Evolutionary conservation across 2,329 filamentous ascomycete species (phyloP).

Genomic region (Neurospora crassa): DNA sequence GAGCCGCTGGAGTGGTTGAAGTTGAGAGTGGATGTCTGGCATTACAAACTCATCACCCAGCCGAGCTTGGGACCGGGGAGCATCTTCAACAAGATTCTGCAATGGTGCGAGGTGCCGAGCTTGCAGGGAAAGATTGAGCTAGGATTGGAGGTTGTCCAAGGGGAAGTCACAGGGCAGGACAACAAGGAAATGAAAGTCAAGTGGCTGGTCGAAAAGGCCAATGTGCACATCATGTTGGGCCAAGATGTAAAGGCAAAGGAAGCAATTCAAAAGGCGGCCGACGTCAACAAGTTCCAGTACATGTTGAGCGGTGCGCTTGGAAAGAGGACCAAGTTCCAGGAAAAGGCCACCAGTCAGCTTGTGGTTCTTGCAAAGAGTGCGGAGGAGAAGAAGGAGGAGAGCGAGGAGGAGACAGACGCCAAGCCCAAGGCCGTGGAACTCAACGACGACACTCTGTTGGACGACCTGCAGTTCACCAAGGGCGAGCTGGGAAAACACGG

Average conservation of each 20-base stretch:
- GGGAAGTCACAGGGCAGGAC: slow-evolving; percentile 28
- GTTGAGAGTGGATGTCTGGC: slow-evolving; percentile 63
- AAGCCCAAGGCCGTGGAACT: slow-evolving; percentile 63
- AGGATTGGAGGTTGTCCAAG: slow-evolving; percentile 32
- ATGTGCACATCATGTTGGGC: slow-evolving; percentile 76
- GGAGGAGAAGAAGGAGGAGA: slow-evolving; percentile 23
- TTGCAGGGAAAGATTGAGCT: slow-evolving; percentile 41
- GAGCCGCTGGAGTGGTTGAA: slow-evolving; percentile 47
- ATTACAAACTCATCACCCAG: slow-evolving; percentile 51
- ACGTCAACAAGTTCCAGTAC: slow-evolving; percentile 64
- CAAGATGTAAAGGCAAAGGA: slow-evolving; percentile 65
- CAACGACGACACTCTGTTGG: slow-evolving; percentile 88
- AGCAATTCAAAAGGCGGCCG: slow-evolving; percentile 59
- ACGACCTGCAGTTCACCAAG: slow-evolving; percentile 71
- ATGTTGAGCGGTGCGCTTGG: slow-evolving; percentile 78
- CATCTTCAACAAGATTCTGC: slow-evolving; percentile 44
- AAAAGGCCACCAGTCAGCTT: slow-evolving; percentile 75
- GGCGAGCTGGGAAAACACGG: slow-evolving; percentile 26
- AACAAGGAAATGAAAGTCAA: slow-evolving; percentile 46
- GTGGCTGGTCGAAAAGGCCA: slow-evolving; percentile 73
- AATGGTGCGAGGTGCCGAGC: slow-evolving; percentile 50
- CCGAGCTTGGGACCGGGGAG: slow-evolving; percentile 44
- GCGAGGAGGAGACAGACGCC: slow-evolving; percentile 4
- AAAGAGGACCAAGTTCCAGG: slow-evolving; percentile 73
- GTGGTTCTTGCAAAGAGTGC: slow-evolving; percentile 80